Evolutionary conservation across 495 filamentous ascomycete species (phyloP), one percentile per base, ranked within the genome.

Genomic region (Mycothermus thermophilus): DNA sequence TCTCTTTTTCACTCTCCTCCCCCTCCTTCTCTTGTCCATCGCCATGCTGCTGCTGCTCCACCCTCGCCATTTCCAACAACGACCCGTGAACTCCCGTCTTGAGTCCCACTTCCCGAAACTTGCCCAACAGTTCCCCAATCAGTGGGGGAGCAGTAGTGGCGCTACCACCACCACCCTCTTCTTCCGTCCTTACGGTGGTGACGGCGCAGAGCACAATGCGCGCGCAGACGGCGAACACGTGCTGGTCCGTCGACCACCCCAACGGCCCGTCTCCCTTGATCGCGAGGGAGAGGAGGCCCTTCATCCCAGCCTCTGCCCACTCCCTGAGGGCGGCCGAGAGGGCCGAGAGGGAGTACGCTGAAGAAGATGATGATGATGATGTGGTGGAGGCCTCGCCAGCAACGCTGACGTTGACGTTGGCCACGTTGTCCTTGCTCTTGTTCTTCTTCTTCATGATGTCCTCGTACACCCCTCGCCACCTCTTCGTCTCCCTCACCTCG

Each of bases 171-270:
- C 33, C 36, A 8, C 24, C 44, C 11, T 30, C 23, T 8, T 31
- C 20, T n/a, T 29, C 29, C 7, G 25, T 10, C 19, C 6, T 23
- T 8, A 22, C 31, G 10, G 61, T 39, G 11, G 50, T 53, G 8
- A 58, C 55, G 3, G 71, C 71, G 11, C 54, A 55, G 14, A 74
- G 47, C 27, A 75, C 41, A 14, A 86, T 43, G 9, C 77, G 60
- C 30, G 77, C 64, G 16, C 74, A 78, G 24, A 85, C 55, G 0
- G 72, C 66, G 49, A 83, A 90, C 2, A 75, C 68, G 40, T 81
- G 74, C 10, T 80, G 69, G 43, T 79, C 80, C 3, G 76, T 72
- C 3, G 69, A 71, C 80, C 78, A 84, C 19, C 82, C 81, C 14
- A 87, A 46, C 15, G 76, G 63, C 2, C 80, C 78, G 57, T 85